Evolutionary conservation across 306 rosid genomes (phyloP).

Genomic region (Dryas alaskensis): DNA sequence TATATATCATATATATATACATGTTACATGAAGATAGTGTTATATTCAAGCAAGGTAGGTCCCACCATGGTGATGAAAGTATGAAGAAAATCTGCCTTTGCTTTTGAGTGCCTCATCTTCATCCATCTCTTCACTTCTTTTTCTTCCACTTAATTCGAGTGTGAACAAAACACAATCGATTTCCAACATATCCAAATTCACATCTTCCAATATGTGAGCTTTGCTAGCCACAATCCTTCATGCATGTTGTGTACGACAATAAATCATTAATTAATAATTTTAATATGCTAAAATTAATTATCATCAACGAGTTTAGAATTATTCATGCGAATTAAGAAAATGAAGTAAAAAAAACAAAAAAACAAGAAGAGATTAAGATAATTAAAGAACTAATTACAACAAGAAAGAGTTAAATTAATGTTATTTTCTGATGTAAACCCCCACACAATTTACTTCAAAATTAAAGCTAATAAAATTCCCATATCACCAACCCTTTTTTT

Average conservation of each 20-base stretch:
- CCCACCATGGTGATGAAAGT: constrained; percentile 36
- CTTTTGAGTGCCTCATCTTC: constrained; percentile 45
- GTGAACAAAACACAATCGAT: constrained; percentile 13
- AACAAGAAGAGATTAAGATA: constrained; percentile 1
- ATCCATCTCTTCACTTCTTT: constrained; percentile 29
- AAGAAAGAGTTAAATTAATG: constrained; percentile 32
- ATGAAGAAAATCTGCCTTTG: constrained; percentile 64
- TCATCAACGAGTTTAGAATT: not conserved
- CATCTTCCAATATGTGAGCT: no score
- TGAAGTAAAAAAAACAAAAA: not conserved
- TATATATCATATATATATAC: constrained; percentile 1
- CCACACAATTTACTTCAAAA: constrained; percentile 44
- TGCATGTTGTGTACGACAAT: no score
- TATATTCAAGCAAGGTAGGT: constrained; percentile 57
- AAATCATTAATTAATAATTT: no score
- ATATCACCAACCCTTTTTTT: constrained; percentile 8
- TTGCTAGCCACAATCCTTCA: no score
- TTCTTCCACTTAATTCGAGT: constrained; percentile 20
- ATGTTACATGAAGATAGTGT: constrained; percentile 53
- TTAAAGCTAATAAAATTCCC: constrained; percentile 23
- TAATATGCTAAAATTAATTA: no score
- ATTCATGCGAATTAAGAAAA: constrained; percentile 18
- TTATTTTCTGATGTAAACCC: constrained; percentile 60
- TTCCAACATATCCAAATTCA: no score
- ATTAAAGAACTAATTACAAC: not conserved